Evolutionary conservation across 768 basidiomycete genomes (phyloP), one percentile per base, ranked within the genome.

Genomic region (Gautieria morchelliformis): DNA sequence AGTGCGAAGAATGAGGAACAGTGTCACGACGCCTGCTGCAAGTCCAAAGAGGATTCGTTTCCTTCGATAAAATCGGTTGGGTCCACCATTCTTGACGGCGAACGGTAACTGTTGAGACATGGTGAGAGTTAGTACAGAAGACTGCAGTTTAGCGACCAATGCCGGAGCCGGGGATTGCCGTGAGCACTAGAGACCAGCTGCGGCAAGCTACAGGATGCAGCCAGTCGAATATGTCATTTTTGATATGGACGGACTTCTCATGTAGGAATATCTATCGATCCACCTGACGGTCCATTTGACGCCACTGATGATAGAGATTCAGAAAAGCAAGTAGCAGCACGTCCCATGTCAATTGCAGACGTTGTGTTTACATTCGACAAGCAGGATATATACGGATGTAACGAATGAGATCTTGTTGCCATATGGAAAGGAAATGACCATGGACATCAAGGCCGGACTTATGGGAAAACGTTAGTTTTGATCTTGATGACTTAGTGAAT

Each of bases 371-470:
- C 17, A 24, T 33, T 37, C 2, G 35, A 37, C 46, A 19, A 15
- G 17, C 52, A 59, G 30, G 53, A 76, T 92, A 32, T 90, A 89
- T 68, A 87, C 87, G 41, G 74, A 81, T 63, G 87, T 88, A 20
- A 89, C 87, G 42, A 90, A 92, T 71, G 76, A 81, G 27, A 84
- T 91, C 52, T 79, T 94, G 19, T 80, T 75, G 17, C 75, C 74
- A 11, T 84, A 85, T 64, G 89, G 87, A 27, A 83, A 82, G 60
- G 71, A 79, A 60, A 88, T 93, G 85, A 87, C 87, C 3, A 91
- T 89, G 89, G 84, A 88, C 57, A 89, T 92, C 58, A 91, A 92
- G 66, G 83, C 87, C n/a, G 87, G 85, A 0, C 79, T 87, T 58
- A 93, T 92, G 90, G 90, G 90, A 55, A 88, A 86, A 74, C 80